Evolutionary conservation across 2,329 filamentous ascomycete genomes (phyloP), one percentile per base, ranked within the genome.

Genomic region (Botryotinia narcissicola): DNA sequence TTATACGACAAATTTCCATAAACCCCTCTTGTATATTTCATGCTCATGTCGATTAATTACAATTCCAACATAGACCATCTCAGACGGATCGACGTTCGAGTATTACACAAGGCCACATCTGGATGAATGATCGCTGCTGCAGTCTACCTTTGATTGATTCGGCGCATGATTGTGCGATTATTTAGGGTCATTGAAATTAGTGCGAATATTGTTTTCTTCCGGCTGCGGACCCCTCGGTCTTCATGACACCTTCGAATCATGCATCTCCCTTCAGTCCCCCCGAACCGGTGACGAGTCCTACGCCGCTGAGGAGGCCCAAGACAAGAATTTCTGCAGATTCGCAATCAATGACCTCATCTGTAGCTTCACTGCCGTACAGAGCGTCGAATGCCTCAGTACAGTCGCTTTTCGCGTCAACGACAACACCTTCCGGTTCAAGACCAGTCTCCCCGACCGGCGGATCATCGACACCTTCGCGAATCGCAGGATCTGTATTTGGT

Each of bases 191-290:
- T 85, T 85, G 76, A 84, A 74, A 75, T 69, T 73, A 44, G 69
- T 73, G 67, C 42, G 73, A 64, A 70, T 37, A 70, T 71, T 42
- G 67, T 32, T 74, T 29, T 70, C 61, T 69, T 32, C 54, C 62
- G 70, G 59, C 29, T 35, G 64, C 69, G 71, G 71, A 72, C 76
- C 74, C 37, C 59, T 62, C 69, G 77, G 73, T 77, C 83, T 89
- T 86, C 85, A 93, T 93, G 91, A 90, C 90, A 87, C 87, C 89
- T 83, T 84, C 87, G 81, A 85, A 88, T 82, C 85, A 91, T 89
- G 89, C 89, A 79, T 85, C 88, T 84, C 88, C 91, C 83, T 89
- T 91, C 81, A 88, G 92, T 83, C 89, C 91, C 63, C 76, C 77
- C 61, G 75, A 76, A 48, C 67, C 78, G 32, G 71, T 75, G 70